These are phyloP conservation scores for Ophiostoma sp. DNA, from an alignment of 2,329 filamentous ascomycete genomes.

Conservation along the genomic window DNA sequence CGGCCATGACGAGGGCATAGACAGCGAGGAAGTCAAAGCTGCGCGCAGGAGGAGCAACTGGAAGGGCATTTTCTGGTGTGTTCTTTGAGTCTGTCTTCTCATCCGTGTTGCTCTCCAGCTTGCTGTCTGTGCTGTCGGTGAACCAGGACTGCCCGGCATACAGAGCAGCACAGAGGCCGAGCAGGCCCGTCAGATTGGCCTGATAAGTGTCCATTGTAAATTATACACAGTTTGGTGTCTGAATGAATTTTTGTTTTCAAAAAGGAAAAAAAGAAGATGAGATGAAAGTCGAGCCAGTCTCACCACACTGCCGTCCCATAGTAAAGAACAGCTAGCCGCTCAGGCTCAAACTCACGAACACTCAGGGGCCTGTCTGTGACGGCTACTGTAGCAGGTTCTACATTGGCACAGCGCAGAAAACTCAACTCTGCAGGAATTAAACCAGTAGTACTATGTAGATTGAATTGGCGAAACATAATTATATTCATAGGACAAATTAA, in stretches of 20 bases:
- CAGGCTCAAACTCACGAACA: not conserved
- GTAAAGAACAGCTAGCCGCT: not conserved
- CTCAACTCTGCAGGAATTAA: not conserved
- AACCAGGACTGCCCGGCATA: slow-evolving; percentile 27
- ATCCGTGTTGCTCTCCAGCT: not conserved
- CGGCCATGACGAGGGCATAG: slow-evolving; percentile 46
- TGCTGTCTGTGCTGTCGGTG: slow-evolving; percentile 22
- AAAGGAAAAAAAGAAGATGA: not conserved
- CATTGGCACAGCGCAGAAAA: not conserved
- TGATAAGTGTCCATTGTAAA: slow-evolving; percentile 34
- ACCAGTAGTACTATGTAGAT: too few relatives aligned
- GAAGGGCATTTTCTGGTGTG: not conserved
- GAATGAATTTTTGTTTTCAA: not conserved
- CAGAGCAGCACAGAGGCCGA: slow-evolving; percentile 33
- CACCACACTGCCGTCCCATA: not conserved
- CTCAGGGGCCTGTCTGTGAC: not conserved
- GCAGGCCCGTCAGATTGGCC: slow-evolving; percentile 34
- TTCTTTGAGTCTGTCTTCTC: not conserved
- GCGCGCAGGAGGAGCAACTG: slow-evolving; percentile 3
- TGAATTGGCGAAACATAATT: not conserved
- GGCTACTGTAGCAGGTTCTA: not conserved
- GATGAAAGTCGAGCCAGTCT: not conserved
- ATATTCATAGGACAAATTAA: too few relatives aligned
- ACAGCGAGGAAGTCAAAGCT: slow-evolving; percentile 38
- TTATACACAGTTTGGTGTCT: not conserved